phyloP scores from a whole-genome alignment of 2,329 filamentous ascomycete species.

The Metarhizium humberi region DNA sequence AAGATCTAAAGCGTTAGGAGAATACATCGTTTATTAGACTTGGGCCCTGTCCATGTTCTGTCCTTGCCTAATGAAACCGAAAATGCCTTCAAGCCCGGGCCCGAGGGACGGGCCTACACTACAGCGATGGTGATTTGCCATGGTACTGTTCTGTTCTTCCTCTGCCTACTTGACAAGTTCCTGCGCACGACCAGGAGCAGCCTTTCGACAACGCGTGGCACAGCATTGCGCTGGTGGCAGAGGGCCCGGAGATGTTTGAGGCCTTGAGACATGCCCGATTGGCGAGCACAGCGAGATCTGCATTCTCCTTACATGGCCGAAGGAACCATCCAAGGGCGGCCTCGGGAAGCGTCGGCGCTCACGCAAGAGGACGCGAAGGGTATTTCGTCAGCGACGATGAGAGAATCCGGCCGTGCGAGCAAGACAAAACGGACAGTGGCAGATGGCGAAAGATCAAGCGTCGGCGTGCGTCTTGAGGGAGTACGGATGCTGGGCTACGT shows the following conservation, averaged over 20 bases:
- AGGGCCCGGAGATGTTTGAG: constrained; percentile 5
- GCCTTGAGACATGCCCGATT: constrained; percentile 6
- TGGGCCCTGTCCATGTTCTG: constrained; percentile 13
- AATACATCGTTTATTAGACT: constrained; percentile 14
- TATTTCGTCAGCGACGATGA: no score
- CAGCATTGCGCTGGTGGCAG: constrained; percentile 8
- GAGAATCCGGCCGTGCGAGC: no score
- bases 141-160: constrained; percentile 11
- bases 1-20: constrained; percentile 12
- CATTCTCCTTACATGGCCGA: no score
- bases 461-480: no score
- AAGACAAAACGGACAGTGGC: no score
- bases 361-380: no score
- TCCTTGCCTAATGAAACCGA: constrained; percentile 12
- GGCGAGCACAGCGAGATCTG: not conserved
- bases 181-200: constrained; percentile 9
- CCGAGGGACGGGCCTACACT: constrained; percentile 10
- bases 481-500: no score
- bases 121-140: constrained; percentile 11
- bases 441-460: not conserved
- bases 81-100: constrained; percentile 10
- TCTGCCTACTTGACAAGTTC: constrained; percentile 6
- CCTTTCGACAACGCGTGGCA: constrained; percentile 8
- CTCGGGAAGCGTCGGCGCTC: no score
- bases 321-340: no score